A percentile compares a stretch with the other conserved stretches of the same genome.
Conservation (phyloP, 768 basidiomycete species). For the Pleurotus giganteus region DNA sequence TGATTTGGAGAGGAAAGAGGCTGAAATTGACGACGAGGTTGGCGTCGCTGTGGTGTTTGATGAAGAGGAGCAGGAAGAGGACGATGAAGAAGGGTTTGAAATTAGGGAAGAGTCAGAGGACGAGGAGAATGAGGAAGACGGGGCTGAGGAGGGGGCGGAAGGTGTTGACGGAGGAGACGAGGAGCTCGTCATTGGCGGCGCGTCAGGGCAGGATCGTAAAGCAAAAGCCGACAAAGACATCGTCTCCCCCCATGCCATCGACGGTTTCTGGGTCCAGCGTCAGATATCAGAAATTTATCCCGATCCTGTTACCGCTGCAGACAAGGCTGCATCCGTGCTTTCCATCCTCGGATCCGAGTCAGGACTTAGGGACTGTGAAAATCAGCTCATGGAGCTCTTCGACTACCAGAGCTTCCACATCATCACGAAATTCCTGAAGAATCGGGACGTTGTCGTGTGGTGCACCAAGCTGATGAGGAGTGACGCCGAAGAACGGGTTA, state of each 20-base stretch:
- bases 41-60: constrained; percentile 99
- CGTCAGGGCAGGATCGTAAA: constrained; percentile 48
- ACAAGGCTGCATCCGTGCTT: constrained; percentile 85
- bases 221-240: constrained; percentile 67
- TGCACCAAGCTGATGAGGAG: constrained; percentile 94
- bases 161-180: constrained; percentile 52
- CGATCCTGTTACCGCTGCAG: constrained; percentile 91
- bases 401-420: constrained; percentile 91
- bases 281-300: constrained; percentile 89
- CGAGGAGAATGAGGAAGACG: constrained; percentile 62
- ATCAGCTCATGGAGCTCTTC: constrained; percentile 94
- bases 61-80: constrained; percentile 94
- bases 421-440: constrained; percentile 88
- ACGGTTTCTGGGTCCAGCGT: constrained; percentile 98
- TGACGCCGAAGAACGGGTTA: constrained; percentile 83
- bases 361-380: constrained; percentile 88
- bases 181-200: constrained; percentile 78
- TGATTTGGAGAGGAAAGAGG: constrained; percentile 78
- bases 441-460: constrained; percentile 96
- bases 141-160: constrained; percentile 39
- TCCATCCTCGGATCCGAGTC: constrained; percentile 85
- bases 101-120: constrained; percentile 80
- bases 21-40: constrained; percentile 91
- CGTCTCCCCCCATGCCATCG: constrained; percentile 87
- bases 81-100: constrained; percentile 88